Evolutionary conservation across 2,329 filamentous ascomycete genomes (phyloP), one percentile per base, ranked within the genome.

Genomic region (Exserohilum turcica): DNA sequence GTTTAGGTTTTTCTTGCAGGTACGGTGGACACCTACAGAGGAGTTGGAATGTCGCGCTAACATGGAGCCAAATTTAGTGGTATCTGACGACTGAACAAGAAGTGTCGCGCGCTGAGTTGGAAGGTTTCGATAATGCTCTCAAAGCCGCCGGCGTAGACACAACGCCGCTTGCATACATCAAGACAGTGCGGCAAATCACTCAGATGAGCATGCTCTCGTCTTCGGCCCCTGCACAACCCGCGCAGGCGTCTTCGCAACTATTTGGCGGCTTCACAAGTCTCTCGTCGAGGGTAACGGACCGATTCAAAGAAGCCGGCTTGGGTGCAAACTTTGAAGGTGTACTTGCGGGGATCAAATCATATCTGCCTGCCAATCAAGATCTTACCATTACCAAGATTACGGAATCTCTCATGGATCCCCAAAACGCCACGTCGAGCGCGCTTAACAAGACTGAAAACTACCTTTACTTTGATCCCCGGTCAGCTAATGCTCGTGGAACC

Each of bases 141-240:
- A 86, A 86, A 55, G 84, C 83, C 38, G 86, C 87, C 10, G 92
- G 90, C 12, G 86, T 87, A 44, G 88, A 97, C 69, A 87, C 86
- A 12, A 87, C 87, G 15, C 87, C 89, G 39, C 80, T 99, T 44
- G 82, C 91, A 38, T 97, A 97, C 65, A 85, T 99, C 64, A 87
- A 67, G 45, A 63, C 68, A 86, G 90, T 97, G 46, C 91, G 93
- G 55, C 91, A 95, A 61, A 92, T 96, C 44, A 97, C 93, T 5
- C 91, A 94, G 60, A 97, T 97, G 91, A 97, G 93, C 12, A 96
- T 97, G 85, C 89, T 99, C 74, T 91, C 92, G 3, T 95, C 92
- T 1, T 87, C 92, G 24, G 87, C 92, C 27, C 87, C 90, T 8
- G 80, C 83, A 12, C 81, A 88, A 55, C 79, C 86, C 12, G 80